These are phyloP conservation scores for Cladophialophora chaetospira DNA, from an alignment of 2,329 filamentous ascomycete species.

Conservation along the genomic window DNA sequence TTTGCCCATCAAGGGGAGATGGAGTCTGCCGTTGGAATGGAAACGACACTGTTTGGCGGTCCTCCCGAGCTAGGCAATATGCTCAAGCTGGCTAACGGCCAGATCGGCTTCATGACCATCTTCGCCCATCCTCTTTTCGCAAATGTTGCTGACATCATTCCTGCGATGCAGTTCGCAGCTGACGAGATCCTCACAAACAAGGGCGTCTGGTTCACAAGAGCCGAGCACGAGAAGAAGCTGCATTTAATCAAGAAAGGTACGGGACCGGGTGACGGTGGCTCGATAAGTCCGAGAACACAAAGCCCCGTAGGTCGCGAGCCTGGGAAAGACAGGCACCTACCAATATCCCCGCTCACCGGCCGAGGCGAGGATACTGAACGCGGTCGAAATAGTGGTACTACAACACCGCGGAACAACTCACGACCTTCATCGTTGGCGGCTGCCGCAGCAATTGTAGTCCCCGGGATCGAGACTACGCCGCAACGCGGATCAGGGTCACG, in stretches of 20 bases:
- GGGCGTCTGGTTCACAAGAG: constrained; percentile 68
- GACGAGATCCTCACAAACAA: constrained; percentile 80
- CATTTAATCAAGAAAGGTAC: constrained; percentile 45
- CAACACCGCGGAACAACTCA: constrained; percentile 15
- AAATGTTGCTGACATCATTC: constrained; percentile 81
- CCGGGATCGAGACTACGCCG: constrained; percentile 2
- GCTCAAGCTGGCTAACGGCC: constrained; percentile 78
- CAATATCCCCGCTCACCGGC: constrained; percentile 27
- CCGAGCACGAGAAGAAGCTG: constrained; percentile 62
- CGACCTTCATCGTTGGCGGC: constrained; percentile 15
- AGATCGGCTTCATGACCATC: constrained; percentile 95
- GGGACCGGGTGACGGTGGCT: constrained; percentile 28
- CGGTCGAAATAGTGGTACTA: constrained; percentile 8
- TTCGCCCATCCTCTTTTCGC: constrained; percentile 92
- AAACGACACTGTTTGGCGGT: constrained; percentile 78
- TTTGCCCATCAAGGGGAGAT: constrained; percentile 91
- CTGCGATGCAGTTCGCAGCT: constrained; percentile 79
- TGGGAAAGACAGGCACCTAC: constrained; percentile 18
- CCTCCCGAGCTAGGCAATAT: constrained; percentile 81
- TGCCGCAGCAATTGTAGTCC: constrained; percentile 15
- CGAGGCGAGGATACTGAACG: constrained; percentile 13
- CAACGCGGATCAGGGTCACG: constrained; percentile 2
- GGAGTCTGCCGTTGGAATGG: constrained; percentile 84
- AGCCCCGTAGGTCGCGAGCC: constrained; percentile 25
- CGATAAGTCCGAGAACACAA: constrained; percentile 32